Base-by-base conservation (phyloP, 1,139 yeast genomes). In the Yamadazyma dendronema region DNA sequence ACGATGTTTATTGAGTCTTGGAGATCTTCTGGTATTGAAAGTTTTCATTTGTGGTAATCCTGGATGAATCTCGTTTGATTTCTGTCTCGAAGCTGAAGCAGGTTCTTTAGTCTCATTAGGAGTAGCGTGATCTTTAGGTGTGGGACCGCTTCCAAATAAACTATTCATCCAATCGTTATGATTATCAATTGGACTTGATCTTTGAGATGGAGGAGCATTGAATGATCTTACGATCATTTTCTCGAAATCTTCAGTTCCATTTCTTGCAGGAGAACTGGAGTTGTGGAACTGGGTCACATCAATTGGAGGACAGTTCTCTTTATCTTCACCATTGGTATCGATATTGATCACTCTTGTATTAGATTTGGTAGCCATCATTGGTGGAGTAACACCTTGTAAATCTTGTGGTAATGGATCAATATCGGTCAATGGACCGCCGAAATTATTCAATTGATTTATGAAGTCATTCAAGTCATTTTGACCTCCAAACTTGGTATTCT, bases 381-480 rank as follows among this genome's bases (percentile, higher is more conserved):
- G 77, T 4, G 76, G 76, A 0, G 76, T 69, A 3, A 58, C 56
- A 5, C 63, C 65, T 34, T 49, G 50, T 19, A 40, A 42, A 28
- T 65, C 68, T 35, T 59, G 62, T 3, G 74, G 74, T 34, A 70
- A 54, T 3, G 75, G 75, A 52, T 75, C 81, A 26, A 75, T 73
- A 47, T 75, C 81, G 3, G 81, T 75, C 43, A 74, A 57, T 7
- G 81, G 81, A 0, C 78, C 79, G 17, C 77, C 77, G 41, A 65
- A 71, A 28, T 62, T 58, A 41, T 72, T 74, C 37, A 74, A 51
- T 48, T 74, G 79, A 44, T 67, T 67, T 54, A 72, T 62, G 50
- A 74, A 65, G 31, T 73, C 79, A 43, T 68, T 66, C 28, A 72
- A 50, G 31, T 69, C 77, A 42, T 58, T 61, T 43, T 63, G 63